Evolutionary conservation across 352 stramenopile species (phyloP), one percentile per base, ranked within the genome.

Genomic region (Globisporangium megalacanthum): DNA sequence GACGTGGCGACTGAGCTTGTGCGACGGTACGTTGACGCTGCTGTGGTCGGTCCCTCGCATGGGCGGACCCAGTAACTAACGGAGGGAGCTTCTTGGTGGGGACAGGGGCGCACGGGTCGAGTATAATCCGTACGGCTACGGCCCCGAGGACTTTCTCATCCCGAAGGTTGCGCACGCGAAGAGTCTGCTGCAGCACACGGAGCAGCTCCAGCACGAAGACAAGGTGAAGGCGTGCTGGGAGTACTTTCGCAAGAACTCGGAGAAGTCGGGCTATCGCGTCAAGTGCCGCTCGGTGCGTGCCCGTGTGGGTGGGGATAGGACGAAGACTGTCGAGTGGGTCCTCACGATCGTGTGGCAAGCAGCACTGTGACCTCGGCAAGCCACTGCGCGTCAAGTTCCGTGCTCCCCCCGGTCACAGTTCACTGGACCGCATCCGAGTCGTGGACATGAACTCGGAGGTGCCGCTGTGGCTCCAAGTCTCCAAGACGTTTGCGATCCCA

Each of bases 101-200:
- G 17, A 42, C 56, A 83, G 74, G 20, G 85, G 78, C 29, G 83
- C 75, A 31, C 68, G 66, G 35, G 73, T 92, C 33, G 74, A 88
- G 47, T 92, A 88, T 50, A 95, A 95, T 45, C 81, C 80, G 50
- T 95, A 92, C 54, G 85, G 85, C 47, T 95, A 92, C 60, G 85
- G 85, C 35, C 78, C 83, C 6, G 83, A 91, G 70, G 85, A 95
- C 52, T 89, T 95, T 52, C 65, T 89, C 48, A 88, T 93, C 56
- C 79, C 83, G 1, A 92, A 92, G 59, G 83, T 95, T 17, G 62
- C 58, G 20, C 81, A 78, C 53, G 85, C 85, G 17, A 91, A 89
- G 69, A 93, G 83, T 65, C 39, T 95, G 58, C 58, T 95, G 45
- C 85, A 95, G 59, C 85, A 95, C 69, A 95, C 85, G 45, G 81